Evolutionary conservation across 306 rosid species (phyloP), one percentile per base, ranked within the genome.

Genomic region (Gynostemma pentaphyllum): DNA sequence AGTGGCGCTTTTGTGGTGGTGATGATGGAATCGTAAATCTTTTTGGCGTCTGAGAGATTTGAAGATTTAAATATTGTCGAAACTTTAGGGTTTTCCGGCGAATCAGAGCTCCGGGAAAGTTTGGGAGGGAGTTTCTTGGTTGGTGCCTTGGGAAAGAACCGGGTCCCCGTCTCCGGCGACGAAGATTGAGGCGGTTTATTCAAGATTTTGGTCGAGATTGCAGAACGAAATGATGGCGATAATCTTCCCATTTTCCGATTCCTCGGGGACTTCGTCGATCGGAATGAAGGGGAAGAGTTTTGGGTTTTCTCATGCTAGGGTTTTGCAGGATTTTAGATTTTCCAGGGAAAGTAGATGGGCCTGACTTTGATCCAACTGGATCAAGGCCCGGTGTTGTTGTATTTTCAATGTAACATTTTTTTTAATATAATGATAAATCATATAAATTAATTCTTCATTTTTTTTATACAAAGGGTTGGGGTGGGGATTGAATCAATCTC

Each of bases 1-100:
- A 59, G 41, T 9, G 79, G 53, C 64, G 64, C 4, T 56, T 62
- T 68, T 1, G 80, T 9, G 46, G 68, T 60, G 55, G 76, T 23
- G 21, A 72, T 30, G 41, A 91, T 55, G 59, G 96, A 81, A 41
- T 66, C 42, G 81, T 84, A 80, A 66, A 72, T 28, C 61, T 23
- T 76, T 41, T 77, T 88, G 42, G 98, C 95, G 0, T 85, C 95
- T 12, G 81, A 69, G 71, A 92, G 89, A 39, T 39, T 70, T 0
- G 95, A 79, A 45, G 98, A 85, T 29, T 68, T 84, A 81, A 86
- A 88, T 6, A 74, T 62, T 11, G 75, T 9, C 0, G 49, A 46
- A 1, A 62, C 12, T n/a, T 66, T 82, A 1, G 69, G 41, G 22
- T 44, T 52, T 45, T 24, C 50, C 2, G 42, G 32, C 21, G 66